Base-by-base conservation (phyloP, 306 rosid species). In the Rubus parviflorus region DNA sequence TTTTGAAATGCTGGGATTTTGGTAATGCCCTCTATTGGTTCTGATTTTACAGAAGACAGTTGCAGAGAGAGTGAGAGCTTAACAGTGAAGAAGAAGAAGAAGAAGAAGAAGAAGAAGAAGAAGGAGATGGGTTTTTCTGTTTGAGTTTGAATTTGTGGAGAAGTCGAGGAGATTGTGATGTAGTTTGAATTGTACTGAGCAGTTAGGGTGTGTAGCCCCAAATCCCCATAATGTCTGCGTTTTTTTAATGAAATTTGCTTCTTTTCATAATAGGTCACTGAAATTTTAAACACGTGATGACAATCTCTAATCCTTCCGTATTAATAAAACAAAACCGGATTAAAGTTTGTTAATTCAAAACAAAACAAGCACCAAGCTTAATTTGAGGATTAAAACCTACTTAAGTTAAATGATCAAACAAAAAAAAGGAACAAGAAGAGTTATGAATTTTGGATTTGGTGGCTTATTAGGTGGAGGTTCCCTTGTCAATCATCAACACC, bases 151-250 rank as follows among this genome's bases (percentile, higher is more conserved):
- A 81, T 45, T 77, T 43, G 13, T 5, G 80, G 49, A 81, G 82
- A 62, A 77, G 51, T 86, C 89, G 90, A 84, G 90, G 88, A 73
- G 61, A 60, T 17, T 6, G 23, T n/a, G 4, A 64, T 49, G 45
- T 8, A 57, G 73, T 84, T 88, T 84, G 84, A 88, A 84, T 84
- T 84, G 40, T 22, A 48, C 77, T 77, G 81, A 80, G 70, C 51
- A 46, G 8, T 56, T 20, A 9, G 51, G 62, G 5, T 3, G 43
- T 2, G 67, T 25, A 23, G 7, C 67, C 20, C 5, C 70, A 46
- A 40, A 51, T 51, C 74, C 76, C 47, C 41, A 30, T 53, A 3
- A 20, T 72, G 23, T 25, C 2, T 12, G n/a, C 23, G 19, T 30
- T 20, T 64, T 22, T 63, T 51, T 7, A 65, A 38, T 62, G 10